Base-by-base conservation (phyloP, 805 yeast genomes). In the Pichia californica region DNA sequence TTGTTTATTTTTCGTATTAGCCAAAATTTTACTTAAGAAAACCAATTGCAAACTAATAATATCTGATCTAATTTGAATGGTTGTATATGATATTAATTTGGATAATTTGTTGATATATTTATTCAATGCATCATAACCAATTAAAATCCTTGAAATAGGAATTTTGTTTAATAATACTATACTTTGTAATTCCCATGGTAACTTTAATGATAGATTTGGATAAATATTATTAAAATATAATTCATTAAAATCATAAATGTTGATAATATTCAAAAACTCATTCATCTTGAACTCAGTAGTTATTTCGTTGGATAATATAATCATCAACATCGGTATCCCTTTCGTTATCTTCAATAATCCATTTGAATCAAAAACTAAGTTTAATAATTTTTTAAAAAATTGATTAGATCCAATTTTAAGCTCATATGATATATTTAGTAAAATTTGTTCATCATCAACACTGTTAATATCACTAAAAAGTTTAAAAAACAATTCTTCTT, bases 111-210 rank as follows among this genome's bases (percentile, higher is more conserved):
- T 35, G 10, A 41, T 16, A 29, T 44, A 46, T 7, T 20, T 25
- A 5, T 9, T 11, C 13, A 46, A 10, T 10, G 45, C 13, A 1
- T 19, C n/a, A 20, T 18, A 15, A 13, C n/a, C 13, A 7, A 40
- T 27, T 3, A 25, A 16, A 5, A 40, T 18, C 13, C 31, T 15
- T 11, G 9, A n/a, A n/a, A 23, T 2, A 23, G 46, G 45, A 3
- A 46, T 14, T 31, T 44, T 46, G 10, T 41, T 46, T 1, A 49
- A 25, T 18, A 49, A 28, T 6, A 23, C 29, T 20, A 49, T 49
- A 13, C 50, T 46, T 20, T 49, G 52, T 28, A 49, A 32, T 11
- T 46, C 48, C 50, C 50, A 49, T 25, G 48, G 50, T 20, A 30
- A 30, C 5, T 41, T 18, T 4, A 49, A 21, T 9, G 39, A 29